phyloP scores from a whole-genome alignment of 2,329 filamentous ascomycete species.

The Aspergillus novofumigatus region DNA sequence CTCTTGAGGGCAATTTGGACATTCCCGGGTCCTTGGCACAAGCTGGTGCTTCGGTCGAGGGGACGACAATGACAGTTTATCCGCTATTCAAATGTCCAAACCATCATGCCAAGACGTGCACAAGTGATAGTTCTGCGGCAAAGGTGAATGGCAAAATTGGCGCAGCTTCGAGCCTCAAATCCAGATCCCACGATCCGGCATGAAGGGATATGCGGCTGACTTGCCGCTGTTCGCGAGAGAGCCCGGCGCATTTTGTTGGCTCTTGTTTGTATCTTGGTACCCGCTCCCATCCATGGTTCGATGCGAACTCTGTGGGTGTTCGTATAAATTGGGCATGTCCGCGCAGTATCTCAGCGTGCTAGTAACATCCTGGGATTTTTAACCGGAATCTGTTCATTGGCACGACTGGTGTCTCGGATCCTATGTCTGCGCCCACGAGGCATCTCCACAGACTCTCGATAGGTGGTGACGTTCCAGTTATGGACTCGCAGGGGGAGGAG shows the following conservation, averaged over 20 bases:
- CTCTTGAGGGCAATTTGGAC: neutral
- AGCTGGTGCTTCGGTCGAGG: neutral
- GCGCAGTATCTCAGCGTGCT: neutral
- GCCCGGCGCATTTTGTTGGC: constrained; percentile 1
- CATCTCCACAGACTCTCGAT: constrained; percentile 39
- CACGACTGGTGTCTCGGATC: neutral
- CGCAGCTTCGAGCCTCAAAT: neutral
- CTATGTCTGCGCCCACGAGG: constrained; percentile 39
- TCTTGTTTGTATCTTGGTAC: constrained; percentile 26
- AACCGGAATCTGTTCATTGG: neutral
- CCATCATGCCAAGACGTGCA: neutral
- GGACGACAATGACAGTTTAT: neutral
- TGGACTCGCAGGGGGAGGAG: neutral
- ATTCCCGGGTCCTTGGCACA: neutral
- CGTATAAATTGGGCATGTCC: neutral
- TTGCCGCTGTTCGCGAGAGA: neutral
- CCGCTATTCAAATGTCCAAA: neutral
- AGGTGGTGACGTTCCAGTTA: constrained; percentile 29
- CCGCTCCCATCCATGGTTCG: constrained; percentile 35
- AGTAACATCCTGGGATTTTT: neutral
- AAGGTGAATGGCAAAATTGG: neutral
- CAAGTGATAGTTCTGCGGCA: neutral
- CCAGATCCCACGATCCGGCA: neutral
- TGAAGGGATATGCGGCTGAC: too few species aligned
- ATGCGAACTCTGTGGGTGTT: constrained; percentile 22